Conservation (phyloP, 148 eudicot species). For the Arbutus unedo region DNA sequence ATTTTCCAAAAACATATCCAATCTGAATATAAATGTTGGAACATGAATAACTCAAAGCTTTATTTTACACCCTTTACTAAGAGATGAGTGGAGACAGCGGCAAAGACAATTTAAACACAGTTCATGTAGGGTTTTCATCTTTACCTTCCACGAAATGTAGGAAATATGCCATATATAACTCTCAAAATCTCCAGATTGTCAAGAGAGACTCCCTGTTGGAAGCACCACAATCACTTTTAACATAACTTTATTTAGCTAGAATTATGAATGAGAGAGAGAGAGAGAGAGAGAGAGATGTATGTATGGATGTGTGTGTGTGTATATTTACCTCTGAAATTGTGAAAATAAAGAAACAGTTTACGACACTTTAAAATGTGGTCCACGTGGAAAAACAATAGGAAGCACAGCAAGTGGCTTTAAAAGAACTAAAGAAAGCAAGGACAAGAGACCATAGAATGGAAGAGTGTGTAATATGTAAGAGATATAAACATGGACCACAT, state of each 20-base stretch:
- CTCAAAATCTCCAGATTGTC: constrained; percentile 85
- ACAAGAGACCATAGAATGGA: neutral
- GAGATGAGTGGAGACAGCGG: neutral
- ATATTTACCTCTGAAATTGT: too few relatives aligned
- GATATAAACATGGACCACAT: constrained; percentile 10
- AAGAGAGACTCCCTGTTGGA: constrained; percentile 63
- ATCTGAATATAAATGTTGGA: neutral
- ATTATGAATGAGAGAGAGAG: neutral
- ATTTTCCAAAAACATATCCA: neutral
- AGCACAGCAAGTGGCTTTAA: neutral
- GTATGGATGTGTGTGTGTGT: too few relatives aligned
- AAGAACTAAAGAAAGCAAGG: neutral
- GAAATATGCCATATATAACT: constrained; percentile 91
- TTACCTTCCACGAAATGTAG: constrained; percentile 97
- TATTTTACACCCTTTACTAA: neutral
- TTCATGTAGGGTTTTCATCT: neutral
- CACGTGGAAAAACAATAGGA: constrained; percentile 8
- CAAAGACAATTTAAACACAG: neutral
- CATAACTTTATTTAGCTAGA: neutral
- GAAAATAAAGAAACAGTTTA: neutral
- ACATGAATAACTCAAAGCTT: neutral
- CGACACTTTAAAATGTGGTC: too few relatives aligned
- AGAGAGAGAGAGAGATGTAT: too few relatives aligned
- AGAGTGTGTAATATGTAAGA: neutral
- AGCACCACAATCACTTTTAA: neutral